phyloP scores from a whole-genome alignment of 2,329 filamentous ascomycete genomes.

The Diplodia intermedia region DNA sequence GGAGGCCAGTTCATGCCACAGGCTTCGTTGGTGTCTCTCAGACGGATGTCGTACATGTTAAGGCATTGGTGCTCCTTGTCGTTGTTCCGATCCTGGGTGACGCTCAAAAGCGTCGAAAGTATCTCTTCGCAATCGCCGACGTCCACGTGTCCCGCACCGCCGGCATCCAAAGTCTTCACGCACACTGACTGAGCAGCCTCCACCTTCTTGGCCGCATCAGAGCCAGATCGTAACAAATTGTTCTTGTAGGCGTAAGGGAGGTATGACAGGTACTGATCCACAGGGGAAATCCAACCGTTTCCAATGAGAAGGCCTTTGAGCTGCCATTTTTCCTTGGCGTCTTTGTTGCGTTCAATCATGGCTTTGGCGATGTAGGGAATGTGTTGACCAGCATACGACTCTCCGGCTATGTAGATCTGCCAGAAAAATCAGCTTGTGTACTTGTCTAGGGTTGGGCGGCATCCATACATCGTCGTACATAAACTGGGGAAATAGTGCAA shows the following conservation, averaged over 20 bases:
- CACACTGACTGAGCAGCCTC: constrained; percentile 75
- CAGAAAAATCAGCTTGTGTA: constrained; percentile 7
- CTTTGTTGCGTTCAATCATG: constrained; percentile 84
- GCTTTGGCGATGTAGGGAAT: constrained; percentile 96
- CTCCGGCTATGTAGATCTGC: constrained; percentile 91
- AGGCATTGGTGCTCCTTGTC: constrained; percentile 67
- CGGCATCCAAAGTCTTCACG: constrained; percentile 64
- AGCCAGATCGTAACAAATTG: constrained; percentile 72
- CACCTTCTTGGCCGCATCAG: constrained; percentile 67
- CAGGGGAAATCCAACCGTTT: constrained; percentile 95
- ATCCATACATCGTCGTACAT: constrained; percentile 83
- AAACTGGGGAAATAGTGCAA: constrained; percentile 87
- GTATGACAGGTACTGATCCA: constrained; percentile 89
- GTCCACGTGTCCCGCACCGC: constrained; percentile 69
- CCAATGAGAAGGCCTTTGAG: constrained; percentile 88
- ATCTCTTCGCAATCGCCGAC: constrained; percentile 76
- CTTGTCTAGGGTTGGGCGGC: constrained; percentile 34
- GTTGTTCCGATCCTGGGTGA: constrained; percentile 65
- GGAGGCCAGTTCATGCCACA: constrained; percentile 99
- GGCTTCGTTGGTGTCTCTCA: constrained; percentile 73
- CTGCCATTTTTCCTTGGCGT: constrained; percentile 69
- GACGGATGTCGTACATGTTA: constrained; percentile 97
- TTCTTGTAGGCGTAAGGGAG: constrained; percentile 80
- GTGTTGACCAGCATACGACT: constrained; percentile 96
- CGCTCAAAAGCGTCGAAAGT: constrained; percentile 72